Evolutionary conservation across 345 rosid species (phyloP).

Genomic region (Dovyalis caffra): DNA sequence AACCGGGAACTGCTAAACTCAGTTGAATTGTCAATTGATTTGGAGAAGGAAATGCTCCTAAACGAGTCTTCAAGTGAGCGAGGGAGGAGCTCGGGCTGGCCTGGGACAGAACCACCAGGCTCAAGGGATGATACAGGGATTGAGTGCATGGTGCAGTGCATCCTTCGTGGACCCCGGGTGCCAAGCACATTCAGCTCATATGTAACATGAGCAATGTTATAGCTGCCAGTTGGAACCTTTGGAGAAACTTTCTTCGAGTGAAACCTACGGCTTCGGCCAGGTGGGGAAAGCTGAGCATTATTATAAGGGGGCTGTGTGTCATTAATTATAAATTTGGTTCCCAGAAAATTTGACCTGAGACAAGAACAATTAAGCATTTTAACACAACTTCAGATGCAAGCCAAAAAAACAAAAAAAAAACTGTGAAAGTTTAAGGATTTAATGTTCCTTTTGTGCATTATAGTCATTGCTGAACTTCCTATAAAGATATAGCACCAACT

Average conservation of each 20-base stretch:
- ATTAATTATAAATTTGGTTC: constrained; percentile 18
- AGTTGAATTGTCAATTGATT: constrained; percentile 10
- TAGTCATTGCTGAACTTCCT: not conserved
- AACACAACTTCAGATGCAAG: not conserved
- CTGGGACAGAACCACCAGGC: constrained; percentile 19
- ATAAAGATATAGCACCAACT: not conserved
- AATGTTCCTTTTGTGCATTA: not conserved
- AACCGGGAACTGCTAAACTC: constrained; percentile 23
- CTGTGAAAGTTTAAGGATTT: no score
- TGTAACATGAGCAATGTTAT: constrained; percentile 19
- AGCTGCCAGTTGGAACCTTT: constrained; percentile 22
- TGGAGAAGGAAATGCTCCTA: constrained; percentile 19
- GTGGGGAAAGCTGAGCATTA: constrained; percentile 21
- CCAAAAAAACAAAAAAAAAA: no score
- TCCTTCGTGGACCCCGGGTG: constrained; percentile 17
- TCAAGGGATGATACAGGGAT: constrained; percentile 18
- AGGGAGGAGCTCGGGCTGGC: constrained; percentile 22
- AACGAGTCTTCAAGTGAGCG: constrained; percentile 18
- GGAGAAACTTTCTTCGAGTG: constrained; percentile 22
- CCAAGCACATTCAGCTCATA: constrained; percentile 24
- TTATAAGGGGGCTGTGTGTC: constrained; percentile 21
- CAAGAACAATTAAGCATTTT: not conserved
- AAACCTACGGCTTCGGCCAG: constrained; percentile 21
- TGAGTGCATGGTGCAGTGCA: constrained; percentile 26
- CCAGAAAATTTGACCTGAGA: constrained; percentile 20